Percentiles rank a stretch among this genome's conserved stretches.
Evolutionary conservation across 164 flowering plant genomes (phyloP).

Genomic region (Umbilicus rupestris): DNA sequence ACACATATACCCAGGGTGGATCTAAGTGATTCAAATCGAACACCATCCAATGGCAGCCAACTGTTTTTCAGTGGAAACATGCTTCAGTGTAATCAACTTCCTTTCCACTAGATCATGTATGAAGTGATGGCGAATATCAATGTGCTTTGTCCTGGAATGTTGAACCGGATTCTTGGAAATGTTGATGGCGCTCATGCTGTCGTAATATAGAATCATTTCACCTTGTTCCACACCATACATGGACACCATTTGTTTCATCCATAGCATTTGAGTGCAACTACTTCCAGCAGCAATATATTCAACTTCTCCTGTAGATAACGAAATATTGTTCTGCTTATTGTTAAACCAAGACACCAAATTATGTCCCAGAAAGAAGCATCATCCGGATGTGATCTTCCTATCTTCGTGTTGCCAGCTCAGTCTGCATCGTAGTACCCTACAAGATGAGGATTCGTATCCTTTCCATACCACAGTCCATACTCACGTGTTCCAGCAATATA

Average conservation of each 20-base stretch:
- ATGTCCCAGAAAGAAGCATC: neutral
- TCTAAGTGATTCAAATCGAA: neutral
- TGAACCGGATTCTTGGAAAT: neutral
- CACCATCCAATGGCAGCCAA: neutral
- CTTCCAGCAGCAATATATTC: neutral
- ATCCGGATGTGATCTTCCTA: neutral
- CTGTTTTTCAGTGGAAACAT: neutral
- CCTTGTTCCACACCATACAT: neutral
- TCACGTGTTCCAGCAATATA: neutral
- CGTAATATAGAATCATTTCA: neutral
- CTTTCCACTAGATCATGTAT: neutral
- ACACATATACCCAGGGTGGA: too few relatives aligned
- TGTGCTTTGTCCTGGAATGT: constrained; percentile 7
- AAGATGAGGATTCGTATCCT: neutral
- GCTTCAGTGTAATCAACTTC: neutral
- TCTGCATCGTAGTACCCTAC: constrained; percentile 4
- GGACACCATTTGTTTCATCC: too few relatives aligned
- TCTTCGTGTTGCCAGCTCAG: constrained; percentile 2
- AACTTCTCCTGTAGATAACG: neutral
- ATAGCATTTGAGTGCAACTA: neutral
- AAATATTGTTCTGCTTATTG: neutral
- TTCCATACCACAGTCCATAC: neutral
- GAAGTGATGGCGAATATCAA: neutral
- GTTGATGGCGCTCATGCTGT: neutral
- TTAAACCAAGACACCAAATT: neutral